A percentile compares a stretch with the other conserved stretches of the same genome.
Conservation (phyloP, 2,329 filamentous ascomycete species). For the Pseudofabraea citricarpa region DNA sequence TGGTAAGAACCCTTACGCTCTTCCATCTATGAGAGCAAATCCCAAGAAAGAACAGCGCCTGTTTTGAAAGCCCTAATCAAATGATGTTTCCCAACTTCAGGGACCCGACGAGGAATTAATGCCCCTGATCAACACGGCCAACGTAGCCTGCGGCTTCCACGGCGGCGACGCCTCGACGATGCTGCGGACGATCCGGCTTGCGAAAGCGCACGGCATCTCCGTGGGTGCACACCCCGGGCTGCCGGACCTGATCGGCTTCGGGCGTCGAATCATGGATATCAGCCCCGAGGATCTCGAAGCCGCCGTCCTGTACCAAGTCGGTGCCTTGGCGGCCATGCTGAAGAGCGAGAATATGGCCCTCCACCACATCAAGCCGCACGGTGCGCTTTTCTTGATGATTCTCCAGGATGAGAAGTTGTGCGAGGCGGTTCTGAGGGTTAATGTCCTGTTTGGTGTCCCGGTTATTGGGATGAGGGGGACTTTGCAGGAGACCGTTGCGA, state of each 20-base stretch:
- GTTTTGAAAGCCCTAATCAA: no score
- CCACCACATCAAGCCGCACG: constrained; percentile 60
- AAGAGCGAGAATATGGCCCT: constrained; percentile 49
- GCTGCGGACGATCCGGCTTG: constrained; percentile 51
- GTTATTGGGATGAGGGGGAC: background rate
- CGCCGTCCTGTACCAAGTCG: constrained; percentile 57
- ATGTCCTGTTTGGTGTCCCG: constrained; percentile 15
- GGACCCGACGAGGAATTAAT: constrained; percentile 58
- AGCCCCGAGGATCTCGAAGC: constrained; percentile 51
- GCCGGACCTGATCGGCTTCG: constrained; percentile 60
- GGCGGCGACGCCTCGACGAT: constrained; percentile 59
- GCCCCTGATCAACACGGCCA: constrained; percentile 55
- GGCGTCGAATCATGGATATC: constrained; percentile 56
- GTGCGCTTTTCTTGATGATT: constrained; percentile 45
- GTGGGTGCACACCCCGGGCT: constrained; percentile 60
- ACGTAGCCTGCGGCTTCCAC: constrained; percentile 57
- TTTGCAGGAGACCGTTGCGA: background rate
- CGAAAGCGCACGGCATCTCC: constrained; percentile 51
- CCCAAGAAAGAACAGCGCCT: no score
- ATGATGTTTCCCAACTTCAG: constrained; percentile 16
- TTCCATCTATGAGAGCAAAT: background rate
- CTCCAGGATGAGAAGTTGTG: constrained; percentile 8
- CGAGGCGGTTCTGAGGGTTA: constrained; percentile 25
- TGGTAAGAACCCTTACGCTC: constrained; percentile 20
- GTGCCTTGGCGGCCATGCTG: constrained; percentile 55